Base-by-base conservation (phyloP, 2,329 filamentous ascomycete genomes). In the Fusarium agapanthi region DNA sequence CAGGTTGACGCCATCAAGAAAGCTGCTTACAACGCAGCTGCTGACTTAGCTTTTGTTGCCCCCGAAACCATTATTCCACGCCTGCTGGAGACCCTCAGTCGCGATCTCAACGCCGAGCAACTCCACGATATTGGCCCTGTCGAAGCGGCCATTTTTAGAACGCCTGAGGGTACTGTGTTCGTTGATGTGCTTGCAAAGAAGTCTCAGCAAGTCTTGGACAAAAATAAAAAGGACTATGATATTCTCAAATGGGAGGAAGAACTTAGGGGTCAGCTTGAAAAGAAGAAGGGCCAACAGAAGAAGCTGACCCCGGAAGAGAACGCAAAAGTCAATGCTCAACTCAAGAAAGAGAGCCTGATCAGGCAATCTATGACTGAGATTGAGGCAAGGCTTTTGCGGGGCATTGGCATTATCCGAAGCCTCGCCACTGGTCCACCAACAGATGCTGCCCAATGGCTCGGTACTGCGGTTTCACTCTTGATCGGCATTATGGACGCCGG, bases 181-280 rank as follows among this genome's bases (percentile, higher is more conserved):
- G 88, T 99, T 26, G 96, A 99, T 81, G 93, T 98, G 1, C 87
- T 99, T 11, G 93, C 92, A 38, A 95, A 94, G 79, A 97, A 97
- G 80, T 85, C 90, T 3, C 89, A 90, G 65, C 89, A 89, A 68
- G 85, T 87, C 41, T 84, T 92, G 5, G 92, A 95, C 82, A 98
- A 97, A 83, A 97, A 94, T 77, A 92, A 90, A 54, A 98, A 97
- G 80, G 96, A 98, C 80, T 97, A 98, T 77, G 94, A 99, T 76
- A 97, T 94, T 3, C 83, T 98, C 44, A 98, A 97, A 82, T 99
- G 97, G 96, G 96, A 99, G 82, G 93, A 95, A 80, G 96, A 99
- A 72, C 87, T 99, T 13, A 88, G 95, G 64, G 88, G 90, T 43
- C 94, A 98, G 76, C 83, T 99, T 44, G 95, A 95, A n/a, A 88